phyloP scores from a whole-genome alignment of 208 protist species.

The Blastocrithidia nonstop region DNA sequence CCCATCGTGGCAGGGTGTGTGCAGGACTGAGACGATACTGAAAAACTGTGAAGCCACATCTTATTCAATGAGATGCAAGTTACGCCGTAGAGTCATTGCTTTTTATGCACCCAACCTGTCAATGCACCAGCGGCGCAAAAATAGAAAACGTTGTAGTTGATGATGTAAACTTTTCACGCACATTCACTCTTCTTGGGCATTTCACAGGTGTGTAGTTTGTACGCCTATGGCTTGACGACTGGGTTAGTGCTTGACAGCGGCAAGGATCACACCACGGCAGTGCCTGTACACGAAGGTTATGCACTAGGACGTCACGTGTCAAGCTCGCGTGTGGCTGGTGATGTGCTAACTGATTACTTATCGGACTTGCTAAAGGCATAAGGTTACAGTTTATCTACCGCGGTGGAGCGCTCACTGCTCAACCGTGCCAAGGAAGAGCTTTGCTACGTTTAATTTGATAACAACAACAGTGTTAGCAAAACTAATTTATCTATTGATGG shows the following conservation, averaged over 20 bases:
- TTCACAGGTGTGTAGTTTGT: slow-evolving; percentile 86
- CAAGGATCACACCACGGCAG: slow-evolving; percentile 58
- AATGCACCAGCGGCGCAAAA: slow-evolving; percentile 66
- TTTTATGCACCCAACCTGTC: slow-evolving; percentile 77
- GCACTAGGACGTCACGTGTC: slow-evolving; percentile 76
- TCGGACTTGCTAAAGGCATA: slow-evolving; percentile 34
- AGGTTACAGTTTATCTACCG: slow-evolving; percentile 83
- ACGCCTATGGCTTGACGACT: slow-evolving; percentile 87
- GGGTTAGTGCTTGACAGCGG: slow-evolving; percentile 89
- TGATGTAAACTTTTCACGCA: slow-evolving; percentile 91
- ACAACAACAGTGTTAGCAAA: slow-evolving; percentile 2
- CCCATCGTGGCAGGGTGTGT: slow-evolving; percentile 73
- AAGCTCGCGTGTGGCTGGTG: slow-evolving; percentile 55
- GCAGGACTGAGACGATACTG: slow-evolving; percentile 84
- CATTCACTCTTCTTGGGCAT: slow-evolving; percentile 83
- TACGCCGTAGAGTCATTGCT: slow-evolving; percentile 81
- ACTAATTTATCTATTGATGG: too few relatives aligned
- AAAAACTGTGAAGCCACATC: slow-evolving; percentile 83
- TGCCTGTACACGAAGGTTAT: slow-evolving; percentile 90
- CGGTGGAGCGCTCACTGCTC: slow-evolving; percentile 71
- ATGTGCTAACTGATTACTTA: slow-evolving; percentile 74
- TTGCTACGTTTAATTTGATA: slow-evolving; percentile 56
- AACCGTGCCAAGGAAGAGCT: slow-evolving; percentile 85
- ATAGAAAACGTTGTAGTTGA: slow-evolving; percentile 83
- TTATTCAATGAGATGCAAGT: slow-evolving; percentile 85